Evolutionary conservation across 2,329 filamentous ascomycete species (phyloP).

Genomic region (Geosmithia morbida): DNA sequence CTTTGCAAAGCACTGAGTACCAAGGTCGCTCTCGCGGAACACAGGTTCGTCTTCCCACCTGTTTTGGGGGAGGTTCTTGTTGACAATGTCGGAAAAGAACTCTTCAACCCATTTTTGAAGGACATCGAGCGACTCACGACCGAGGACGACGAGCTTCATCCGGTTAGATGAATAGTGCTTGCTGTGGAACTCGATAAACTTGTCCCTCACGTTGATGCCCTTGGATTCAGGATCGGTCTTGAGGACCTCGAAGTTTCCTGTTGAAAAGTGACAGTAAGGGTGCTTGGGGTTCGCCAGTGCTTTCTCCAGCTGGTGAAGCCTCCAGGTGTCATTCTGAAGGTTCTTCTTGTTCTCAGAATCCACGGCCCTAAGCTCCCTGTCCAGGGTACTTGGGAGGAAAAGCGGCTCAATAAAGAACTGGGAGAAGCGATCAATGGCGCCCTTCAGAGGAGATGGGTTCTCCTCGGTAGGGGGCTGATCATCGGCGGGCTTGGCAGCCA

Average conservation of each 20-base stretch:
- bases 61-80: slow-evolving; percentile 60
- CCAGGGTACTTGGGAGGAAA: slow-evolving; percentile 71
- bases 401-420: slow-evolving; percentile 87
- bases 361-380: slow-evolving; percentile 76
- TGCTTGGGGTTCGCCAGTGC: slow-evolving; percentile 76
- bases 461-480: slow-evolving; percentile 37
- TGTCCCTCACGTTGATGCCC: slow-evolving; percentile 73
- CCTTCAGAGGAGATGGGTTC: slow-evolving; percentile 52
- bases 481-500: slow-evolving; percentile 64
- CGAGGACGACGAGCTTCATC: slow-evolving; percentile 84
- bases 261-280: slow-evolving; percentile 84
- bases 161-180: slow-evolving; percentile 85
- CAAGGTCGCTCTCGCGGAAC: slow-evolving; percentile 32
- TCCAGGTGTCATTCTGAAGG: slow-evolving; percentile 78
- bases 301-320: slow-evolving; percentile 77
- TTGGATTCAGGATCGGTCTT: slow-evolving; percentile 67
- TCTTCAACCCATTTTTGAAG: slow-evolving; percentile 75
- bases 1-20: slow-evolving; percentile 70
- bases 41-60: slow-evolving; percentile 37
- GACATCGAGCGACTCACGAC: slow-evolving; percentile 67
- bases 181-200: slow-evolving; percentile 85
- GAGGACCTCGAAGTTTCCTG: slow-evolving; percentile 74
- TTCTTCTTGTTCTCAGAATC: slow-evolving; percentile 99
- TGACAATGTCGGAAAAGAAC: slow-evolving; percentile 65
- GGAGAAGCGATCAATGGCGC: slow-evolving; percentile 78